These are phyloP conservation scores for Rhodofomes roseus DNA, from an alignment of 1,284 basidiomycete genomes.

Conservation along the genomic window DNA sequence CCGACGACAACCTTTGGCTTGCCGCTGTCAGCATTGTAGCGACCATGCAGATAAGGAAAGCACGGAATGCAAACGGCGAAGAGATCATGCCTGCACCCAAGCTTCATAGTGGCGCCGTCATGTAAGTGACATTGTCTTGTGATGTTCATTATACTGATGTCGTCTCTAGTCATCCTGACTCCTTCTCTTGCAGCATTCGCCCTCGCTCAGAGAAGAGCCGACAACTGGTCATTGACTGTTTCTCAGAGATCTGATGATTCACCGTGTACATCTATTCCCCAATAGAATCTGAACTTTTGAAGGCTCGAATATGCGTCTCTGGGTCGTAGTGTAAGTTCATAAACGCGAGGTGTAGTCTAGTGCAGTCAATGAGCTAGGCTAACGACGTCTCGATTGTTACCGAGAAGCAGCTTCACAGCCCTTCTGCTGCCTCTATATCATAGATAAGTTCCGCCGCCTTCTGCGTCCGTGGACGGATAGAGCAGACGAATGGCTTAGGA, in stretches of 20 bases:
- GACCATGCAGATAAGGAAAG: slow-evolving; percentile 12
- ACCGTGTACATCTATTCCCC: too few species aligned
- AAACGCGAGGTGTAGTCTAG: too few species aligned
- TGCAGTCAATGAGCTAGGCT: too few species aligned
- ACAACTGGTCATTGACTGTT: not conserved
- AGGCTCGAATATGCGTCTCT: too few species aligned
- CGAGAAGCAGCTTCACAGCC: not conserved
- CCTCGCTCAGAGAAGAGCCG: not conserved
- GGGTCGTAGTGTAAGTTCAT: too few species aligned
- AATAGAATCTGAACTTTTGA: too few species aligned
- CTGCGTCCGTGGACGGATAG: not conserved
- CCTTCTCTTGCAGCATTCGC: not conserved
- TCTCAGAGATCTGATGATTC: not conserved
- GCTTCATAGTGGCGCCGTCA: not conserved
- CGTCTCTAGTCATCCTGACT: slow-evolving; percentile 13
- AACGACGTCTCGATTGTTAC: too few species aligned
- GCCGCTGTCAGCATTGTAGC: slow-evolving; percentile 17
- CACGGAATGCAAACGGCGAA: slow-evolving; percentile 6
- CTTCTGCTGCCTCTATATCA: not conserved
- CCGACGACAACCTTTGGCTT: not conserved
- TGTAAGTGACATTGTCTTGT: not conserved
- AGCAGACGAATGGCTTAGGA: not conserved
- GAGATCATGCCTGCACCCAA: slow-evolving; percentile 2
- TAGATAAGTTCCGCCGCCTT: not conserved
- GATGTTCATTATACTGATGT: not conserved